These are phyloP conservation scores for Scheffersomyces stambukii DNA, from an alignment of 1,139 yeast genomes.

Conservation along the genomic window DNA sequence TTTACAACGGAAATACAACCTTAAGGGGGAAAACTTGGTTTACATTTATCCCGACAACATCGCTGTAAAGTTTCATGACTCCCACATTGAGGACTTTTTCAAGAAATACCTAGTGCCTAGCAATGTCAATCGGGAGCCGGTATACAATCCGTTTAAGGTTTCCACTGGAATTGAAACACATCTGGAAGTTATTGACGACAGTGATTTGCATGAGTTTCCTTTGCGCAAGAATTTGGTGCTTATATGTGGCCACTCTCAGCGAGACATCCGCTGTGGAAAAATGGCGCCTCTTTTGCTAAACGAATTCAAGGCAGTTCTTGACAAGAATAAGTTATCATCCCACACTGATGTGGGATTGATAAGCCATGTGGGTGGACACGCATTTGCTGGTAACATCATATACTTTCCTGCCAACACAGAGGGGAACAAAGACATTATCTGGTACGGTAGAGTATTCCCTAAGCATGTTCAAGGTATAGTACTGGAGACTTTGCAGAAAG, in stretches of 20 bases:
- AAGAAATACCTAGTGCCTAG: conserved; percentile 25
- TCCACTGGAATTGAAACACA: not conserved
- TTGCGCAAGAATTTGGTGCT: conserved; percentile 32
- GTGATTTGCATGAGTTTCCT: conserved; percentile 16
- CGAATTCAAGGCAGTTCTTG: conserved; percentile 44
- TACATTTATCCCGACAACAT: conserved; percentile 56
- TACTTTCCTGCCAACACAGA: conserved; percentile 39
- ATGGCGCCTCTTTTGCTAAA: conserved; percentile 51
- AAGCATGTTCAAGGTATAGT: conserved; percentile 64
- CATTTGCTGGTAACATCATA: conserved; percentile 71
- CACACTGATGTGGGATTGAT: too few relatives aligned
- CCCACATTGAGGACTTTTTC: conserved; percentile 37
- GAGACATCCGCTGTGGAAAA: conserved; percentile 67
- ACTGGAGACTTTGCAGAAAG: conserved; percentile 44
- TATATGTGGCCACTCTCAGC: conserved; percentile 61
- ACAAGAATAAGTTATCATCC: too few relatives aligned
- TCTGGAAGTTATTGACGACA: conserved; percentile 1
- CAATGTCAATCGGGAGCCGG: conserved; percentile 11
- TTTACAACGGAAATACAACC: too few relatives aligned
- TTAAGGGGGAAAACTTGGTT: conserved; percentile 21
- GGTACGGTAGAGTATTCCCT: conserved; percentile 73
- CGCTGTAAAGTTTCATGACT: conserved; percentile 29
- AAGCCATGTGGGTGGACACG: conserved; percentile 77
- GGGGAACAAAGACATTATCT: conserved; percentile 35
- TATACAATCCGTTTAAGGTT: conserved; percentile 31